phyloP scores from a whole-genome alignment of 2,329 filamentous ascomycete species.

The Aspergillus aculeatus region DNA sequence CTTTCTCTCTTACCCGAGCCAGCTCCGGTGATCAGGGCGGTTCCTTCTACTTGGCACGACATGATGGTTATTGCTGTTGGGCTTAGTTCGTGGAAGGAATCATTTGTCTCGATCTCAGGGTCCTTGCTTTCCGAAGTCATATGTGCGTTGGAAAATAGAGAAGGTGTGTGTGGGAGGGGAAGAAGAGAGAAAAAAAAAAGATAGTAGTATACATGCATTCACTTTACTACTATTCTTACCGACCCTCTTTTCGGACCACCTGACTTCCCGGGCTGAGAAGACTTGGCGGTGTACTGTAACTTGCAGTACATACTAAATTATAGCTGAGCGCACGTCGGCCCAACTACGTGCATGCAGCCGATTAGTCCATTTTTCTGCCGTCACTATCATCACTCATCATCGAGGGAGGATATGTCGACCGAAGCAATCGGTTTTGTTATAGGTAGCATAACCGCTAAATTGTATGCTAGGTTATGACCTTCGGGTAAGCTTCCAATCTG shows the following conservation, averaged over 20 bases:
- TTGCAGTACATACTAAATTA: no score
- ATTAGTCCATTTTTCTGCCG: background rate
- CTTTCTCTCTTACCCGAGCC: background rate
- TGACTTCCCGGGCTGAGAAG: background rate
- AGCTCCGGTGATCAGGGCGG: slow-evolving; percentile 1
- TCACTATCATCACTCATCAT: background rate
- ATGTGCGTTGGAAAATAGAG: no score
- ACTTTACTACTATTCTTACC: no score
- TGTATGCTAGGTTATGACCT: no score
- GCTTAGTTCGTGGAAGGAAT: background rate
- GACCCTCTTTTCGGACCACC: no score
- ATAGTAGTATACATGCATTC: no score
- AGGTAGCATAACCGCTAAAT: no score
- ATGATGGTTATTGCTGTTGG: background rate
- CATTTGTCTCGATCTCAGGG: background rate
- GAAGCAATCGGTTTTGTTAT: no score
- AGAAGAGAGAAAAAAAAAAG: no score
- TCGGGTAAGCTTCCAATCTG: no score
- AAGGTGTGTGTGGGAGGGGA: background rate
- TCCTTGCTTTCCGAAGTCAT: background rate
- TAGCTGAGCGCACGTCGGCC: background rate
- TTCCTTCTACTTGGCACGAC: background rate
- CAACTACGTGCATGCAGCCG: background rate
- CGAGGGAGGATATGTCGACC: no score
- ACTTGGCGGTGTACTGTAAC: background rate